Percentiles rank a stretch among this genome's conserved stretches.
Evolutionary conservation across 805 yeast species (phyloP).

Genomic region (Saccharomycopsis sp.): DNA sequence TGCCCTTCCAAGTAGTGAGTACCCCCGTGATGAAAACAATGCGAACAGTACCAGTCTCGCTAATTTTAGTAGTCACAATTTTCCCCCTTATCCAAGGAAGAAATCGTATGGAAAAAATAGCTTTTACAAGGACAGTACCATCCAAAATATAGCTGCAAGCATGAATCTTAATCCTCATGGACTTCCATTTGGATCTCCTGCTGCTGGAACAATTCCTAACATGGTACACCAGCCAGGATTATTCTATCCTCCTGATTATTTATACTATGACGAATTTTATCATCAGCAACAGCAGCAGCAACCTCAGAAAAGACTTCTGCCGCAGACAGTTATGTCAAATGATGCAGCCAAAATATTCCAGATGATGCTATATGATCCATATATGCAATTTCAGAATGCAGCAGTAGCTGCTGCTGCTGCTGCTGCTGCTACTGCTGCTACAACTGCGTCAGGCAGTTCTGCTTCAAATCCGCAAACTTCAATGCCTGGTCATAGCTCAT

Average conservation of each 20-base stretch:
- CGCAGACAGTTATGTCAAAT: not conserved
- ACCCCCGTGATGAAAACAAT: not conserved
- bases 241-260: not conserved
- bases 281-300: not conserved
- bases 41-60: not conserved
- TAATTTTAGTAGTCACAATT: not conserved
- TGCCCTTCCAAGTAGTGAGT: not conserved
- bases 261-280: not conserved
- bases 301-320: not conserved
- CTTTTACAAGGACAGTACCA: not conserved
- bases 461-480: not conserved
- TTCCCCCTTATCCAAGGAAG: not conserved
- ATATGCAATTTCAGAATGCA: not conserved
- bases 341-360: not conserved
- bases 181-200: not conserved
- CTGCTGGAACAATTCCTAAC: not conserved
- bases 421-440: not conserved
- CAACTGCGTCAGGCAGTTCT: not conserved
- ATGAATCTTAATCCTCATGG: not conserved
- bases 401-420: not conserved
- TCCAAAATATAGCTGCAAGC: not conserved
- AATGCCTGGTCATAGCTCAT: not conserved
- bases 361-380: not conserved
- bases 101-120: not conserved
- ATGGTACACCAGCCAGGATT: not conserved